Evolutionary conservation across 768 basidiomycete genomes (phyloP), one percentile per base, ranked within the genome.

Genomic region (Russula dissimulans): DNA sequence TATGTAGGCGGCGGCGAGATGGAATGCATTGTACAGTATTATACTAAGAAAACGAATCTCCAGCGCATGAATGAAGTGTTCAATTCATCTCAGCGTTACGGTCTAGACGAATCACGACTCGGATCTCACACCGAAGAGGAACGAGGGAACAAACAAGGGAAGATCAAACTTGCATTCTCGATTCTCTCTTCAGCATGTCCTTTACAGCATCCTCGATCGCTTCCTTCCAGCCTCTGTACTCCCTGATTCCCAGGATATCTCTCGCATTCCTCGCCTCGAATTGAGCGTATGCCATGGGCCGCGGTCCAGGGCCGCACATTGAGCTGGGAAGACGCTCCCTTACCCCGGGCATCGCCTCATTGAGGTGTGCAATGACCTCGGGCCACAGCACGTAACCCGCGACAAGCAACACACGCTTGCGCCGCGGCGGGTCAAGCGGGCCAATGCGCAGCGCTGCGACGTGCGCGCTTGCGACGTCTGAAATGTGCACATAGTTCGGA

Each of bases 401-500:
- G 38, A 62, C 56, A 31, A 62, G 61, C 9, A 62, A 51, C 17
- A 62, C 56, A 32, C 61, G 56, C 51, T 57, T 57, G 22, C 56
- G 61, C 14, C 50, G 39, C 29, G 49, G 54, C 1, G 54, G 43
- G 9, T 56, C 15, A 32, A 61, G 49, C 11, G 41, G 31, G 44
- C 61, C 51, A 17, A 53, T 34, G 7, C 61, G 61, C 22, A 62
- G 45, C n/a, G 61, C 61, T 0, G 51, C 45, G 41, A 62, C 56
- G 14, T 57, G 56, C 0, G 61, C 61, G n/a, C 18, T 56, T 3
- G 56, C 61, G 7, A 62, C 56, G 26, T 62, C 61, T 12, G 44
- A 22, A 8, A 62, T 45, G 41, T 62, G 61, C 6, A 62, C 45
- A 50, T 62, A 62, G 32, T 62, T 62, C 26, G 61, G 61, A 29